phyloP scores from a whole-genome alignment of 2,329 filamentous ascomycete species.

The Lecanicillium sp. region DNA sequence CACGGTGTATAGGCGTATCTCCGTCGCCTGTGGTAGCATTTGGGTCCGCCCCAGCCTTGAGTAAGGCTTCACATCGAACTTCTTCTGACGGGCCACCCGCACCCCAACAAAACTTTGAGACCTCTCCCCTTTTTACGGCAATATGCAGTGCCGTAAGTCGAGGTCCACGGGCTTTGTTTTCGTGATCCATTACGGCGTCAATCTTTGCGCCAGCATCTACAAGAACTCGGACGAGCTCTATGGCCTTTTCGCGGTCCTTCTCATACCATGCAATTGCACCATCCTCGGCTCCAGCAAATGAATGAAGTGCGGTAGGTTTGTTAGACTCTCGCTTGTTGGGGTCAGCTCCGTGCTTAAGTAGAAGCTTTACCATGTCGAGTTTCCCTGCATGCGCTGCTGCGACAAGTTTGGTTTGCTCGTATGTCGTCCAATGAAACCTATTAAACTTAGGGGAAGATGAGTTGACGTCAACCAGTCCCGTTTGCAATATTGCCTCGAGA shows the following conservation, averaged over 20 bases:
- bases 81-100: slow-evolving; percentile 3
- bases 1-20: not conserved
- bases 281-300: not conserved
- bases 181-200: slow-evolving; percentile 15
- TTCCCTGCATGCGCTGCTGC: not conserved
- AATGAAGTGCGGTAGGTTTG: not conserved
- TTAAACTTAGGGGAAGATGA: not conserved
- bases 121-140: slow-evolving; percentile 13
- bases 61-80: slow-evolving; percentile 15
- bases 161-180: not conserved
- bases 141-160: not conserved
- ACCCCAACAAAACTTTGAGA: slow-evolving; percentile 15
- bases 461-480: slow-evolving; percentile 1
- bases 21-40: slow-evolving; percentile 7
- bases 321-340: not conserved
- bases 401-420: slow-evolving; percentile 1
- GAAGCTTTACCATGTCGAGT: slow-evolving; percentile 2
- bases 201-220: slow-evolving; percentile 22
- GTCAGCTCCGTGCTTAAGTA: slow-evolving; percentile 17
- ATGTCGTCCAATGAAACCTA: too few relatives aligned
- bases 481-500: slow-evolving; percentile 8
- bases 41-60: slow-evolving; percentile 23
- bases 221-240: slow-evolving; percentile 20
- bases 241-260: slow-evolving; percentile 2
- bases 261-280: not conserved